phyloP scores from a whole-genome alignment of 169 alveolate genomes.

The Theileria equi region DNA sequence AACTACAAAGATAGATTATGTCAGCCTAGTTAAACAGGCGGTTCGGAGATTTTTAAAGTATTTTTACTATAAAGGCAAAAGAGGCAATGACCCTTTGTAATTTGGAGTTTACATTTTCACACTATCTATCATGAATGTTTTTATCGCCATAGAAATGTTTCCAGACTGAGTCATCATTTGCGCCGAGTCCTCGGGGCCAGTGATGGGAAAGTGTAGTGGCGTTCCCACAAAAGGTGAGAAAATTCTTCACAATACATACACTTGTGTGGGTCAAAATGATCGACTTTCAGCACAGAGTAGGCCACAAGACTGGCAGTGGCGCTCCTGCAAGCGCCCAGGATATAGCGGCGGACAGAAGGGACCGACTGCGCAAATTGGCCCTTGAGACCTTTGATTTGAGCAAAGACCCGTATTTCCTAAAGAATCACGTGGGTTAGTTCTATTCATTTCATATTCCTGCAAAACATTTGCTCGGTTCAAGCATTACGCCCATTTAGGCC shows the following conservation, averaged over 20 bases:
- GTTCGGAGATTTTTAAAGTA: background rate
- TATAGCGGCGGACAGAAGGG: conserved; percentile 92
- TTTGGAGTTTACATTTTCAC: no score
- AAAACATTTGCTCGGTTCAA: no score
- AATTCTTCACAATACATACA: background rate
- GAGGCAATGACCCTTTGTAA: no score
- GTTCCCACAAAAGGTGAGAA: no score
- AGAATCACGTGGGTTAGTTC: conserved; percentile 94
- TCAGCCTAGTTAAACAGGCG: conserved; percentile 30
- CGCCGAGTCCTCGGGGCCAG: no score
- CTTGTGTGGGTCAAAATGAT: conserved; percentile 67
- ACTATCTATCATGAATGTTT: no score
- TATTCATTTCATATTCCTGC: conserved; percentile 86
- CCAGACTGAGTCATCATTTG: no score
- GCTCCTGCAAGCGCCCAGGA: conserved; percentile 95
- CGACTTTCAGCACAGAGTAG: conserved; percentile 96
- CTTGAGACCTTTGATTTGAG: conserved; percentile 93
- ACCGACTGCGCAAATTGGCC: conserved; percentile 91
- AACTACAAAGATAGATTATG: conserved; percentile 27
- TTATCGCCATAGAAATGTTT: no score
- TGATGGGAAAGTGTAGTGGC: no score
- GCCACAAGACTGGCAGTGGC: conserved; percentile 96
- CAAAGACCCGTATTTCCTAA: conserved; percentile 95
- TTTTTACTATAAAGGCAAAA: no score
- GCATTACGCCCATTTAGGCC: no score